phyloP scores from a whole-genome alignment of 2,329 filamentous ascomycete genomes.

The Colletotrichum falcatum region DNA sequence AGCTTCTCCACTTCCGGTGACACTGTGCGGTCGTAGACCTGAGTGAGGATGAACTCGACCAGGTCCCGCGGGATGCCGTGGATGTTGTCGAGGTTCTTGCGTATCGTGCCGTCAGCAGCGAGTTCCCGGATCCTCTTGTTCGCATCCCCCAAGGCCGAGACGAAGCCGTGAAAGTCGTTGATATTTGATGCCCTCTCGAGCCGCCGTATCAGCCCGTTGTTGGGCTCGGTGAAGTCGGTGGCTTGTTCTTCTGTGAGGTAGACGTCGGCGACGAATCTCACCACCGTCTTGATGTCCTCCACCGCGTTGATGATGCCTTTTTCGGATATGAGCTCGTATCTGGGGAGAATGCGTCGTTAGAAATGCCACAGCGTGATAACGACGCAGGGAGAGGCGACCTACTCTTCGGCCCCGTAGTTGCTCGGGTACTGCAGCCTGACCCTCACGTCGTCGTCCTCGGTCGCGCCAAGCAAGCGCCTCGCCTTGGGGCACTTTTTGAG shows the following conservation, averaged over 20 bases:
- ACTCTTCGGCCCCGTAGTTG: conserved; percentile 75
- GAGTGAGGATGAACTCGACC: conserved; percentile 83
- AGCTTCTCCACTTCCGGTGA: conserved; percentile 88
- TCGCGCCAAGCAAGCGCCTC: conserved; percentile 34
- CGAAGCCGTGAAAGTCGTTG: conserved; percentile 76
- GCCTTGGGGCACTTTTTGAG: conserved; percentile 36
- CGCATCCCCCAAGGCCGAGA: conserved; percentile 78
- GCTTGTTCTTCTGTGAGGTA: conserved; percentile 81
- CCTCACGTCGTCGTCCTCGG: conserved; percentile 61
- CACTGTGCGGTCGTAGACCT: conserved; percentile 93
- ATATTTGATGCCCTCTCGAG: conserved; percentile 80
- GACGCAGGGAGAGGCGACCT: conserved; percentile 44
- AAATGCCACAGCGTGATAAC: conserved; percentile 44
- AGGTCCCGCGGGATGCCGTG: conserved; percentile 78
- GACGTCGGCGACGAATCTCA: conserved; percentile 76
- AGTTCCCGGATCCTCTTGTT: conserved; percentile 77
- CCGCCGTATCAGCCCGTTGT: conserved; percentile 79
- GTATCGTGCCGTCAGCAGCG: conserved; percentile 77
- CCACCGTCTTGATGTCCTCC: conserved; percentile 77
- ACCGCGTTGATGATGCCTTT: conserved; percentile 84
- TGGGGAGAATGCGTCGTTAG: conserved; percentile 42
- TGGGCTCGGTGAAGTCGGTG: conserved; percentile 76
- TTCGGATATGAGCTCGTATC: conserved; percentile 81
- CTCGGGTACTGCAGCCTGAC: conserved; percentile 90
- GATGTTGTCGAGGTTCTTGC: conserved; percentile 75